Percentiles rank a stretch among this genome's conserved stretches.
Conservation (phyloP, 2,329 filamentous ascomycete genomes). For the Periconia sp. region DNA sequence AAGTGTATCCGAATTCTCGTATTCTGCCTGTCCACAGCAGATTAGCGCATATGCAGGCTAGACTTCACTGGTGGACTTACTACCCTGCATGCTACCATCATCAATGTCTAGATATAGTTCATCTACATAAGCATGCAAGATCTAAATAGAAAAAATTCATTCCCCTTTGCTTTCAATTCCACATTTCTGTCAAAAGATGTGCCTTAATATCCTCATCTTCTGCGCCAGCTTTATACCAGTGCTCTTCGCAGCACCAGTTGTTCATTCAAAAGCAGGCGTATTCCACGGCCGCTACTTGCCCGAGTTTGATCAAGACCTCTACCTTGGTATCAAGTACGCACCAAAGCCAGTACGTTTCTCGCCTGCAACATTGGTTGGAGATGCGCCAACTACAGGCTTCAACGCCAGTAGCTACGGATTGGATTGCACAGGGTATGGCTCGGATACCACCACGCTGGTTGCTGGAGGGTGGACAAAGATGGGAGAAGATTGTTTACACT, state of each 20-base stretch:
- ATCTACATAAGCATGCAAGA: too few relatives aligned
- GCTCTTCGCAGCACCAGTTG: slow-evolving; percentile 9
- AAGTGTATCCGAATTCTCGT: too few relatives aligned
- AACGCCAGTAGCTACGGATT: slow-evolving; percentile 28
- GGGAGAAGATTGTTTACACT: slow-evolving; percentile 49
- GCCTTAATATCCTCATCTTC: not conserved
- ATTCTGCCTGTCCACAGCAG: too few relatives aligned
- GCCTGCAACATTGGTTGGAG: slow-evolving; percentile 17
- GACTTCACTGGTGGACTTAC: too few relatives aligned
- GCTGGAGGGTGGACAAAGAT: slow-evolving; percentile 23
- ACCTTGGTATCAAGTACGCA: slow-evolving; percentile 34
- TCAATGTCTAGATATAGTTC: too few relatives aligned
- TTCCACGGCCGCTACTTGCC: slow-evolving; percentile 31
- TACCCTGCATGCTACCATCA: too few relatives aligned
- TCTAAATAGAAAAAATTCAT: too few relatives aligned
- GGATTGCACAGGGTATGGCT: slow-evolving; percentile 31
- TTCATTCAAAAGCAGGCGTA: slow-evolving; percentile 25
- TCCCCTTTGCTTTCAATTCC: too few relatives aligned
- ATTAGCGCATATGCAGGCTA: too few relatives aligned
- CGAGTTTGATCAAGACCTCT: slow-evolving; percentile 33
- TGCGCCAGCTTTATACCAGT: not conserved
- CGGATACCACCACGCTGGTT: slow-evolving; percentile 26
- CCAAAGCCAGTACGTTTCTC: slow-evolving; percentile 28
- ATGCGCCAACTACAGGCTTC: slow-evolving; percentile 14
- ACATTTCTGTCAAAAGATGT: not conserved